Conservation (phyloP, 805 yeast genomes). For the Candida hungchunana region DNA sequence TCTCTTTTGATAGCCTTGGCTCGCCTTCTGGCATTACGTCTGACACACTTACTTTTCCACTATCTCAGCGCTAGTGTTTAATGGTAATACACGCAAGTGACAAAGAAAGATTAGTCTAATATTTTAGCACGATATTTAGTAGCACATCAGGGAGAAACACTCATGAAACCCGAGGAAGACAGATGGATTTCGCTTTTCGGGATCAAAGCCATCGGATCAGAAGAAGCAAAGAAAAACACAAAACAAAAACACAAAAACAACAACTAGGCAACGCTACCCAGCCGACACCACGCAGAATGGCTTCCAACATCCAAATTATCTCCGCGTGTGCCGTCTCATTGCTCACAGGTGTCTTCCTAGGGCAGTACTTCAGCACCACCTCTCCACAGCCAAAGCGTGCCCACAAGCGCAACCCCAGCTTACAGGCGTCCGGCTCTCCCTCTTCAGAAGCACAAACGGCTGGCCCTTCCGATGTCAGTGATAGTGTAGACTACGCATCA, state of each 20-base stretch:
- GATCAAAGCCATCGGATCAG: no score
- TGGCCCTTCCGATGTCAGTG: conserved; percentile 23
- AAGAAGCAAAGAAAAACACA: background rate
- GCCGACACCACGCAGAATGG: conserved; percentile 8
- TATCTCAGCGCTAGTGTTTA: no score
- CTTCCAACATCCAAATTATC: conserved; percentile 26
- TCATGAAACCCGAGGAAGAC: no score
- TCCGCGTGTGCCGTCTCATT: conserved; percentile 36
- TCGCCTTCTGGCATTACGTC: no score
- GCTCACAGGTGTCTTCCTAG: conserved; percentile 33
- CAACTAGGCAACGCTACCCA: background rate
- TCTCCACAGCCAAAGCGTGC: conserved; percentile 5
- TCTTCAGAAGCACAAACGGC: conserved; percentile 11
- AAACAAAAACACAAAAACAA: no score
- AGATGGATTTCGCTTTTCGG: no score
- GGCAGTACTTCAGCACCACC: conserved; percentile 19
- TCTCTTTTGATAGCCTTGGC: no score
- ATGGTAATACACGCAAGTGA: no score
- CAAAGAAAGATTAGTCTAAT: no score
- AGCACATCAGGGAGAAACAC: no score
- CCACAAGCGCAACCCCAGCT: conserved; percentile 6
- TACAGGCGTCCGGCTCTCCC: conserved; percentile 12
- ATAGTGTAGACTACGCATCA: conserved; percentile 29
- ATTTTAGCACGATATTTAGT: no score
- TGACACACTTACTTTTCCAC: no score